These are phyloP conservation scores for Xylariaceae sp. DNA, from an alignment of 2,329 filamentous ascomycete genomes.

Conservation along the genomic window DNA sequence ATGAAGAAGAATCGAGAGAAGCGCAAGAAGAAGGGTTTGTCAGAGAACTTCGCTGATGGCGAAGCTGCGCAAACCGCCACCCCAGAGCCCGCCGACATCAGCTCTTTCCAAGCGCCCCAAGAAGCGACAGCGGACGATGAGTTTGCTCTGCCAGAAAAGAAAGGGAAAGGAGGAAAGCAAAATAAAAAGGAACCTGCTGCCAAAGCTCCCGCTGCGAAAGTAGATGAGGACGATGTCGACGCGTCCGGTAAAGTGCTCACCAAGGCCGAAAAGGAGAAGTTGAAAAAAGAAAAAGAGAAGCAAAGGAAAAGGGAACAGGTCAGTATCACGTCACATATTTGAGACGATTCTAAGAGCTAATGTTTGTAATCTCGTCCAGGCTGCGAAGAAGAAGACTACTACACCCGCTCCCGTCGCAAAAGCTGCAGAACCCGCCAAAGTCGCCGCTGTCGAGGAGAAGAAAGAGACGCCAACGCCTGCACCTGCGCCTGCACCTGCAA, in stretches of 20 bases:
- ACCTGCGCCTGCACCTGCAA: constrained; percentile 47
- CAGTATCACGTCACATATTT: constrained; percentile 11
- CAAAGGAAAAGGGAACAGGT: constrained; percentile 97
- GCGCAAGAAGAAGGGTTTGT: constrained; percentile 85
- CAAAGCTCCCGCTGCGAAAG: constrained; percentile 40
- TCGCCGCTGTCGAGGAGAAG: constrained; percentile 56
- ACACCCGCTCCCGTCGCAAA: constrained; percentile 52
- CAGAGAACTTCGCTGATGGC: constrained; percentile 76
- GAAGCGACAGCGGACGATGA: constrained; percentile 87
- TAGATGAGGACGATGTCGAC: constrained; percentile 57
- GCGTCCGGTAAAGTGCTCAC: constrained; percentile 78
- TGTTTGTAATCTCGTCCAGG: constrained; percentile 52
- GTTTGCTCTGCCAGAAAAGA: constrained; percentile 82
- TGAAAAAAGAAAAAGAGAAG: constrained; percentile 97
- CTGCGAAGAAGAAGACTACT: constrained; percentile 80
- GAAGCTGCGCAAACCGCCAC: constrained; percentile 60
- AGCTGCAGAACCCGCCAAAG: constrained; percentile 62
- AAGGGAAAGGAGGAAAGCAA: constrained; percentile 65
- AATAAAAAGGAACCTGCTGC: constrained; percentile 50
- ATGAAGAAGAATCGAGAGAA: constrained; percentile 84
- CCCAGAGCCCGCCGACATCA: constrained; percentile 43
- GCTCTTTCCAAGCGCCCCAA: constrained; percentile 73
- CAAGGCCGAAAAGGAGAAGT: constrained; percentile 98
- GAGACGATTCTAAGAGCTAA: constrained; percentile 39
- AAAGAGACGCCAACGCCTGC: constrained; percentile 53